Conservation (phyloP, 139 green algal species). For the Axilococcus clingmanii region DNA sequence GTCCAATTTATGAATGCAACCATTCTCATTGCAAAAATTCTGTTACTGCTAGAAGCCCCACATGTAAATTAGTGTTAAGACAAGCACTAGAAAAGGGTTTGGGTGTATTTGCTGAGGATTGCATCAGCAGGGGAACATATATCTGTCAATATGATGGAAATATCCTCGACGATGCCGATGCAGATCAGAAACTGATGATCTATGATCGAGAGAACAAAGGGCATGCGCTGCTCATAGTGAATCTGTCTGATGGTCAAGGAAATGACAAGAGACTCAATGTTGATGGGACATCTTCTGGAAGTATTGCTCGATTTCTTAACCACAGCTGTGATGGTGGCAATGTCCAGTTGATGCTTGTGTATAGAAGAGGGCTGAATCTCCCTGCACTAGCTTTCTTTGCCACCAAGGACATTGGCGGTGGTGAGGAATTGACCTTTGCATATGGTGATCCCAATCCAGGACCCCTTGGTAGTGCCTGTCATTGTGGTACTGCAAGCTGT, state of each 20-base stretch:
- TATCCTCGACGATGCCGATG: conserved; percentile 24
- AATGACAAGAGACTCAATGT: conserved; percentile 39
- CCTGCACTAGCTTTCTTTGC: conserved; percentile 39
- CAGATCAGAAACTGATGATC: conserved; percentile 20
- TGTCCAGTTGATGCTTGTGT: conserved; percentile 28
- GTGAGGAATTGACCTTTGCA: conserved; percentile 49
- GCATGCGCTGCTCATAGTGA: conserved; percentile 48
- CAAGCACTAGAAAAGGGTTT: conserved; percentile 29
- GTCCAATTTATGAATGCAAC: background rate
- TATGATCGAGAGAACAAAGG: conserved; percentile 34
- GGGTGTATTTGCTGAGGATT: conserved; percentile 9
- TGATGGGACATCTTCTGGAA: conserved; percentile 46
- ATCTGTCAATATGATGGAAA: conserved; percentile 46
- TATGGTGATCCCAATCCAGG: conserved; percentile 36
- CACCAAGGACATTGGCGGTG: conserved; percentile 11
- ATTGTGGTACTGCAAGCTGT: conserved; percentile 23
- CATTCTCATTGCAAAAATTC: no score
- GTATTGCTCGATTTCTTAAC: conserved; percentile 59
- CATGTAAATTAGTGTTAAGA: background rate
- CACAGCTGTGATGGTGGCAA: conserved; percentile 49
- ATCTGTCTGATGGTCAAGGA: conserved; percentile 35
- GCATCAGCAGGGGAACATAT: conserved; percentile 25
- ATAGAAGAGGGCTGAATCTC: conserved; percentile 28
- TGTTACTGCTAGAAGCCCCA: no score
- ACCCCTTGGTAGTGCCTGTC: conserved; percentile 4